phyloP scores from a whole-genome alignment of 768 basidiomycete species.

The Serpula lacrymans region DNA sequence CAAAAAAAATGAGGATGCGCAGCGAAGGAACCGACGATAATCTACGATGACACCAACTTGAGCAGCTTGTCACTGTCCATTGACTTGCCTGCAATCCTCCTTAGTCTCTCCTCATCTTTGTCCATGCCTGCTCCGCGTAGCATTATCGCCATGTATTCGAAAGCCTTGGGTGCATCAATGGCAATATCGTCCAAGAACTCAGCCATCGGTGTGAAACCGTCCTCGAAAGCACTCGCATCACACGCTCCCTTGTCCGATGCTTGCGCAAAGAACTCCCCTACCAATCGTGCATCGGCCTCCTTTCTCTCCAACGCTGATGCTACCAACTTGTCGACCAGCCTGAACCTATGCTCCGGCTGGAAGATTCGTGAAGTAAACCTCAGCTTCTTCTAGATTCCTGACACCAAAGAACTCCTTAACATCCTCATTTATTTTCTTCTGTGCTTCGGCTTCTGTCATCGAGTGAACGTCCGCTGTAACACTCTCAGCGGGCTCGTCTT shows the following conservation, averaged over 20 bases:
- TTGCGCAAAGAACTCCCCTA: conserved; percentile 42
- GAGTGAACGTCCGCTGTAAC: conserved; percentile 23
- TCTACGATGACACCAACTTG: conserved; percentile 49
- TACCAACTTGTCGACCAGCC: conserved; percentile 45
- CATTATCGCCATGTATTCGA: conserved; percentile 44
- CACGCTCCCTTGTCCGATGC: conserved; percentile 37
- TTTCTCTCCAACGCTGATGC: conserved; percentile 48
- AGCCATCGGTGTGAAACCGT: conserved; percentile 39
- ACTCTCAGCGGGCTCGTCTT: conserved; percentile 31
- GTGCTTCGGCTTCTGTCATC: conserved; percentile 43
- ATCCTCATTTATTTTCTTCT: conserved; percentile 46
- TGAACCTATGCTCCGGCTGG: conserved; percentile 38
- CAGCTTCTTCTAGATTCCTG: conserved; percentile 52
- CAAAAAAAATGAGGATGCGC: no score
- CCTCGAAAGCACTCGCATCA: conserved; percentile 38
- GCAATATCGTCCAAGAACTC: conserved; percentile 53
- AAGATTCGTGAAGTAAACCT: conserved; percentile 49
- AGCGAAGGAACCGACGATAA: no score
- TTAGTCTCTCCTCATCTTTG: conserved; percentile 48
- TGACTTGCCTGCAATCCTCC: conserved; percentile 54
- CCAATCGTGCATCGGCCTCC: conserved; percentile 47
- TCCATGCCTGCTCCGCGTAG: conserved; percentile 59
- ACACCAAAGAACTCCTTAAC: conserved; percentile 51
- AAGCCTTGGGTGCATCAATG: conserved; percentile 55
- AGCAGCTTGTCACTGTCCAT: conserved; percentile 54